A percentile compares a stretch with the other conserved stretches of the same genome.
Evolutionary conservation across 2,329 filamentous ascomycete genomes (phyloP).

Genomic region (Passalora sequoiae): DNA sequence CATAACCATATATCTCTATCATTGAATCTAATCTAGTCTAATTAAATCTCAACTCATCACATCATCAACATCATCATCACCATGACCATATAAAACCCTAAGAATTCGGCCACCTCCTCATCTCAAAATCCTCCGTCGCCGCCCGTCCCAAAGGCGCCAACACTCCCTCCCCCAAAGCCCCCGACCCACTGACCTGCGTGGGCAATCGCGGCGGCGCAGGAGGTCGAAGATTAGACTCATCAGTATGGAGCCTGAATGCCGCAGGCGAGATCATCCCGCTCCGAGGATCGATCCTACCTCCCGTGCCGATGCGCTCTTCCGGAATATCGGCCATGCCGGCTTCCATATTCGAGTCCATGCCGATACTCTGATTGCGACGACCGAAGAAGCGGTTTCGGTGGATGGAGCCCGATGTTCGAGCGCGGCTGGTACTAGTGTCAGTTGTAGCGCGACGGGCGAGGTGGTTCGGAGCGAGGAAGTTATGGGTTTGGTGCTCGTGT

Average conservation of each 20-base stretch:
- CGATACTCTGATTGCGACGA: slow-evolving; percentile 33
- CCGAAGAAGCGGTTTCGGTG: slow-evolving; percentile 61
- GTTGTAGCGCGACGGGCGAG: slow-evolving; percentile 31
- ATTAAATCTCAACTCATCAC: too few species aligned
- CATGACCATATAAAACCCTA: too few species aligned
- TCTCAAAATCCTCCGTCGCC: slow-evolving; percentile 30
- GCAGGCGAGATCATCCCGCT: slow-evolving; percentile 30
- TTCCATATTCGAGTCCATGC: slow-evolving; percentile 33
- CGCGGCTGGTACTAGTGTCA: slow-evolving; percentile 10
- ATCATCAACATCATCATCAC: too few species aligned
- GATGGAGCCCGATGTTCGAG: slow-evolving; percentile 36
- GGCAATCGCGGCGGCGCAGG: slow-evolving; percentile 18
- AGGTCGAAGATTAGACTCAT: slow-evolving; percentile 27
- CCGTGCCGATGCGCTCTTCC: slow-evolving; percentile 22
- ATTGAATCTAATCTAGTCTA: too few species aligned
- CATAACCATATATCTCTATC: too few species aligned
- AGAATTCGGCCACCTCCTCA: too few species aligned
- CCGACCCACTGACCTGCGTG: slow-evolving; percentile 15
- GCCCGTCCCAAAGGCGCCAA: slow-evolving; percentile 18
- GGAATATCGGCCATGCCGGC: slow-evolving; percentile 36
- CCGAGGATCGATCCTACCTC: slow-evolving; percentile 29
- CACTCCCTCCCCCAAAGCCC: slow-evolving; percentile 16
- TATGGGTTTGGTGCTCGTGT: slow-evolving; percentile 21
- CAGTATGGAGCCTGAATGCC: slow-evolving; percentile 29
- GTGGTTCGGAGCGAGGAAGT: slow-evolving; percentile 21